Base-by-base conservation (phyloP, 345 rosid species). In the Salix koriyanagi region DNA sequence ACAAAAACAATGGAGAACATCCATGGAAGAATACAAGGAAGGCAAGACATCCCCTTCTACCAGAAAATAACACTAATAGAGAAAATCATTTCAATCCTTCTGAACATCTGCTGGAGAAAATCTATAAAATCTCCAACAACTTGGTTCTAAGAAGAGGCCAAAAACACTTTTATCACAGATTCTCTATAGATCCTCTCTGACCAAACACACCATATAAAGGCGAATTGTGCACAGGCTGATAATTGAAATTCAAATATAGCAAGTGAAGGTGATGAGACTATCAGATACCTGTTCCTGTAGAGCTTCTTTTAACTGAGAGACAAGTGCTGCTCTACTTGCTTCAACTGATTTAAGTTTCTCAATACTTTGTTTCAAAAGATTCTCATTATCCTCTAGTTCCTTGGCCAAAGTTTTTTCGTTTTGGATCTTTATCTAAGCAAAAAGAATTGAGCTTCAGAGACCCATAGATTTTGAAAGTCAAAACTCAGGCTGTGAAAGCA, bases 281-380 rank as follows among this genome's bases (percentile, higher is more conserved):
- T 41, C 36, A 61, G 10, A 21, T 84, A 93, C 97, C 93, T 93
- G 92, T 65, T 93, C 97, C 25, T 82, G 86, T 65, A 93, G 84
- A 30, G 94, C 97, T 75, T 93, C 97, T 81, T 88, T 96, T 66
- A 93, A 86, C 82, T 91, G 97, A 80, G 89, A 86, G 32, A 93
- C 94, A 78, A 93, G 97, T 16, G 87, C 86, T 36, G 79, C 84
- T 80, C 97, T 90, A 82, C 86, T 90, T 79, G 82, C 85, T 90
- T 93, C 92, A 48, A 87, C 90, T 44, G 92, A 92, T 85, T 88
- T 86, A 67, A 96, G 92, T 81, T 96, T 96, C 87, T 92, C 92
- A 19, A 87, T 75, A 77, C 97, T 88, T 76, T 89, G 90, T 83
- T 86, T 96, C 81, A 93, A 79, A 79, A 82, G 76, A 70, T 83